phyloP scores from a whole-genome alignment of 2,329 filamentous ascomycete species.

The Thermoascus crustaceus region DNA sequence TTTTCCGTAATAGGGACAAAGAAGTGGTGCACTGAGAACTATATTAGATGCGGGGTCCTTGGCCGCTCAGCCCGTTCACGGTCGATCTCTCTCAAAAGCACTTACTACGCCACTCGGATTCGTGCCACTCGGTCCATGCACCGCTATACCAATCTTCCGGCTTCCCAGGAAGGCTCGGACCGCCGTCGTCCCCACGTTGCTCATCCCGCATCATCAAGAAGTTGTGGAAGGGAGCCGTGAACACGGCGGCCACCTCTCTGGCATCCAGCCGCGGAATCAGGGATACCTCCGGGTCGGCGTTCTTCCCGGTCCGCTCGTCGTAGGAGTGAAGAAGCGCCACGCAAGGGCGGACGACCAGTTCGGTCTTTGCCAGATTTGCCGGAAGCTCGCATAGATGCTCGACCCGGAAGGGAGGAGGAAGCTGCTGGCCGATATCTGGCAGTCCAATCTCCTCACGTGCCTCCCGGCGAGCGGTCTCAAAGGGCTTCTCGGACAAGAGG shows the following conservation, averaged over 20 bases:
- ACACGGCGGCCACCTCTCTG: conserved; percentile 86
- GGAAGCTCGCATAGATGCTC: conserved; percentile 84
- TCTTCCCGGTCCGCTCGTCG: conserved; percentile 34
- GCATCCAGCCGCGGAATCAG: conserved; percentile 77
- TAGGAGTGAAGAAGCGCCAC: conserved; percentile 68
- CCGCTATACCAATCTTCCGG: conserved; percentile 75
- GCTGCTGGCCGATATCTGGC: conserved; percentile 57
- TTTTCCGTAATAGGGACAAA: conserved; percentile 72
- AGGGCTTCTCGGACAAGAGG: conserved; percentile 47
- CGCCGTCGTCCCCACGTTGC: conserved; percentile 29
- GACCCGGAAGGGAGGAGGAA: conserved; percentile 71
- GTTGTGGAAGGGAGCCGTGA: conserved; percentile 79
- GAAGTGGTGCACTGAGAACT: conserved; percentile 69
- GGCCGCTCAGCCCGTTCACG: too few relatives aligned
- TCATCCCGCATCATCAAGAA: conserved; percentile 62
- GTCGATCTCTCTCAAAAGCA: conserved; percentile 8
- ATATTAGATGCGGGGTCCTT: too few relatives aligned
- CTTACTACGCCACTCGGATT: conserved; percentile 60
- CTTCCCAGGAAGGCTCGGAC: conserved; percentile 34
- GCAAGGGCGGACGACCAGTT: conserved; percentile 66
- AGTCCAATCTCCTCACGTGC: conserved; percentile 91
- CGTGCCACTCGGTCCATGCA: conserved; percentile 70
- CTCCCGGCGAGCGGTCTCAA: conserved; percentile 80
- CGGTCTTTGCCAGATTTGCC: conserved; percentile 62
- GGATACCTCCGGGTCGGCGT: conserved; percentile 54